Percentiles rank a stretch among this genome's conserved stretches.
Conservation (phyloP, 331 rosid genomes). For the Rosa hybrid region DNA sequence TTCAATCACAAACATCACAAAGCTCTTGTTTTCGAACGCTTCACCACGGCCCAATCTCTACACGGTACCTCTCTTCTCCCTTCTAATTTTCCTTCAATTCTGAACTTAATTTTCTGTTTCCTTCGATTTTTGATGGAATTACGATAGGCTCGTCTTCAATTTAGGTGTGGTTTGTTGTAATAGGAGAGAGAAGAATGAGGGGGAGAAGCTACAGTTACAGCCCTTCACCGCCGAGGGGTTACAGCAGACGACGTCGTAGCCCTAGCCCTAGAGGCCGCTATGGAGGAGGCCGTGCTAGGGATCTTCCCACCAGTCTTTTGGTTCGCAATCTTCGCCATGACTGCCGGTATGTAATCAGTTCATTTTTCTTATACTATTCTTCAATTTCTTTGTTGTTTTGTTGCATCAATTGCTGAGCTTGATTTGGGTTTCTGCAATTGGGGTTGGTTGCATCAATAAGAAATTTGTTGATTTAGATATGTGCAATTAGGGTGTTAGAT, state of each 20-base stretch:
- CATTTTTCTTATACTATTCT: neutral
- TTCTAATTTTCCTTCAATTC: neutral
- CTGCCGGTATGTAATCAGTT: constrained; percentile 50
- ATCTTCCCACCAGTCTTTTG: constrained; percentile 74
- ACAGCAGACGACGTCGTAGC: constrained; percentile 56
- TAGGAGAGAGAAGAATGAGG: constrained; percentile 56
- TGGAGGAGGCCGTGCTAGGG: constrained; percentile 55
- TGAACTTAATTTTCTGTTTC: neutral
- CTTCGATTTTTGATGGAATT: neutral
- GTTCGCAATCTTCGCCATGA: constrained; percentile 79
- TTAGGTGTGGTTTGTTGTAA: neutral
- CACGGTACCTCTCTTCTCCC: neutral
- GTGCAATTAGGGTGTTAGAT: neutral
- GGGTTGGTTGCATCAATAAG: neutral
- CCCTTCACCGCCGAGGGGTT: constrained; percentile 58
- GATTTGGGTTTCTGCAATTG: neutral
- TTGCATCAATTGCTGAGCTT: neutral
- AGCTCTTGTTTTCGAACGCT: neutral
- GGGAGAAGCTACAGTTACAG: constrained; percentile 71
- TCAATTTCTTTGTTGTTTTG: neutral
- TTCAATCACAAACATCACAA: neutral
- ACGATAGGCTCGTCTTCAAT: neutral
- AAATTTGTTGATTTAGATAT: neutral
- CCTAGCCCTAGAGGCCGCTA: constrained; percentile 61
- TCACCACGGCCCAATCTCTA: neutral